These are phyloP conservation scores for Yarrowia sp. DNA, from an alignment of 805 yeast species.

Conservation along the genomic window DNA sequence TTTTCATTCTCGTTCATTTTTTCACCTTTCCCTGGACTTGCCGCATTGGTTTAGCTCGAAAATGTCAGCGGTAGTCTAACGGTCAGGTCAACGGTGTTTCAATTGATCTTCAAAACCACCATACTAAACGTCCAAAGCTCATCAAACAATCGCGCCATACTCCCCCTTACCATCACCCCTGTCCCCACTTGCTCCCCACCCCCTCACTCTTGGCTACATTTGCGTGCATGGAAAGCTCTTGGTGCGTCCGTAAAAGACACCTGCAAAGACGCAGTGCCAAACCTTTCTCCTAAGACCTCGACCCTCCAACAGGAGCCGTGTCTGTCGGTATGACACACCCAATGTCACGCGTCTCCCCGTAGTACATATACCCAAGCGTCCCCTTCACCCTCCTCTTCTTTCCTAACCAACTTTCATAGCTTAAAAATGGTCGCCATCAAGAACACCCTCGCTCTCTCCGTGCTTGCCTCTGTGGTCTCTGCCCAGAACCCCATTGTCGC, in stretches of 20 bases:
- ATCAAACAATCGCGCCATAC: no score
- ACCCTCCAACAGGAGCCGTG: no score
- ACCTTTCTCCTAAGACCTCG: constrained; percentile 9
- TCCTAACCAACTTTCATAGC: not conserved
- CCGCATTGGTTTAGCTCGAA: no score
- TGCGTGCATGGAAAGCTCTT: constrained; percentile 22
- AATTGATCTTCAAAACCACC: no score
- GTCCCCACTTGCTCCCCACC: constrained; percentile 23
- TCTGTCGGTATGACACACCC: no score
- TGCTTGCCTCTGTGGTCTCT: constrained; percentile 26
- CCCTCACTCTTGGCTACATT: constrained; percentile 35
- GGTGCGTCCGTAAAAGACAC: constrained; percentile 8
- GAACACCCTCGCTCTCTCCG: constrained; percentile 33
- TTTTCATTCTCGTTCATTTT: no score
- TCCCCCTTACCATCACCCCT: constrained; percentile 8
- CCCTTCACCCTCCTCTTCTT: not conserved
- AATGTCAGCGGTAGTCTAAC: no score
- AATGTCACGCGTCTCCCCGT: no score
- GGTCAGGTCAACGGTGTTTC: no score
- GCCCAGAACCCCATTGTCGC: constrained; percentile 38
- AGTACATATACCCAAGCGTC: constrained; percentile 1
- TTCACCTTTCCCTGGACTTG: no score
- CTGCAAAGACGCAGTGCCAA: constrained; percentile 17
- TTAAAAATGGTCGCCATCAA: constrained; percentile 34
- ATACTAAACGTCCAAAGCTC: no score